phyloP scores from a whole-genome alignment of 208 protist genomes.

The Acanthamoeba quina region DNA sequence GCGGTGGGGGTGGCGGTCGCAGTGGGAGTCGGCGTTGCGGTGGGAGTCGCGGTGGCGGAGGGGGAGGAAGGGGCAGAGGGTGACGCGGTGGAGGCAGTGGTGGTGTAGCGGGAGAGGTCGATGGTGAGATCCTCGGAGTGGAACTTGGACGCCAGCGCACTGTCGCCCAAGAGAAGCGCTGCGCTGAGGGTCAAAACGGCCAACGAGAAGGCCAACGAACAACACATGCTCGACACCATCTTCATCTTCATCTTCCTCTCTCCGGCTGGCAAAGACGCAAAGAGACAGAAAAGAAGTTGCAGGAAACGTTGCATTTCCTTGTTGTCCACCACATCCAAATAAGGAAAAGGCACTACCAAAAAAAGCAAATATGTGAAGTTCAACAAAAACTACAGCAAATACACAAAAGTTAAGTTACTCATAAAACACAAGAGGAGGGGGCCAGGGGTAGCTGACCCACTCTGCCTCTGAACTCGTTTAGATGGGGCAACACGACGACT shows the following conservation, averaged over 20 bases:
- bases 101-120: constrained; percentile 30
- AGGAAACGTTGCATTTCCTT: not conserved
- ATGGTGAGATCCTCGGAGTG: not conserved
- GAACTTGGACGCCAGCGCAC: not conserved
- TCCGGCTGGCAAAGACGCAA: not conserved
- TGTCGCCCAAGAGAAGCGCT: not conserved
- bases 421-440: not conserved
- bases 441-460: not conserved
- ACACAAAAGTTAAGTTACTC: not conserved
- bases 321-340: not conserved
- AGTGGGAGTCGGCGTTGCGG: too few relatives aligned
- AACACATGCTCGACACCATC: not conserved
- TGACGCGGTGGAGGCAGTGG: not conserved
- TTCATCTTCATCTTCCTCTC: not conserved
- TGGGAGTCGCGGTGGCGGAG: not conserved
- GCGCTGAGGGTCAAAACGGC: not conserved
- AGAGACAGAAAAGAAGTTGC: not conserved
- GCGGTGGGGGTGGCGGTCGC: too few relatives aligned
- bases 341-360: too few relatives aligned
- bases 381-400: too few relatives aligned
- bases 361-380: too few relatives aligned
- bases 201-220: not conserved
- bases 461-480: not conserved
- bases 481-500: constrained; percentile 30
- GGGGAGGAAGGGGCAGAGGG: not conserved